Evolutionary conservation across 2,329 filamentous ascomycete species (phyloP).

Genomic region (Calonectria honghensis): DNA sequence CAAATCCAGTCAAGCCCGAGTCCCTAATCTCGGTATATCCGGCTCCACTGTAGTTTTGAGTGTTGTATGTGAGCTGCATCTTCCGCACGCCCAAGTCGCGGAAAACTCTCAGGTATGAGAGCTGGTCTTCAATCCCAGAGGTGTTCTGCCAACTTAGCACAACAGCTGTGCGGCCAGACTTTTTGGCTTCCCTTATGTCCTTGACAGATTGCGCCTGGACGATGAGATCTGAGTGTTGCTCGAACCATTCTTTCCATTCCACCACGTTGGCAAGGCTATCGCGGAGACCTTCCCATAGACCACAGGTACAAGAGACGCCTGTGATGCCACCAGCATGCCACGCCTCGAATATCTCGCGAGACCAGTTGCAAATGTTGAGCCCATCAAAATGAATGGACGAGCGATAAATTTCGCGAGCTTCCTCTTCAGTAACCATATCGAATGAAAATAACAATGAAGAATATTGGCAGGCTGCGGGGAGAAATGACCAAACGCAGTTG

Average conservation of each 20-base stretch:
- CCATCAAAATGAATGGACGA: conserved; percentile 63
- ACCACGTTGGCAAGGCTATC: conserved; percentile 62
- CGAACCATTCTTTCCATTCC: conserved; percentile 66
- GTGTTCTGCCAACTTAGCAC: conserved; percentile 65
- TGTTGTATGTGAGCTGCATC: conserved; percentile 66
- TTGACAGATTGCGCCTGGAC: conserved; percentile 61
- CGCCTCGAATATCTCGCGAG: conserved; percentile 62
- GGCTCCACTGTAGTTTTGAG: conserved; percentile 63
- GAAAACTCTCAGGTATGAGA: conserved; percentile 63
- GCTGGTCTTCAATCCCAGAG: conserved; percentile 62
- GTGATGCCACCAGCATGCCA: conserved; percentile 63
- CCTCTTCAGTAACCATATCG: conserved; percentile 60
- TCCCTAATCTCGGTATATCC: conserved; percentile 63
- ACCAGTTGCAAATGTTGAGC: conserved; percentile 64
- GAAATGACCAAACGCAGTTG: too few relatives aligned
- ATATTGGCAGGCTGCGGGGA: neutral
- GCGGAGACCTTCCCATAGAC: conserved; percentile 63
- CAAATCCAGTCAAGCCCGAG: conserved; percentile 61
- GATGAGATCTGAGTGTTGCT: conserved; percentile 62
- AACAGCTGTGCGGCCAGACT: conserved; percentile 60
- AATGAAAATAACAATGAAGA: neutral
- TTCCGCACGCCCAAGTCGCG: conserved; percentile 63
- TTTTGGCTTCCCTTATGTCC: conserved; percentile 62
- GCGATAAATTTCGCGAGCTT: conserved; percentile 61
- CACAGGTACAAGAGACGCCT: conserved; percentile 64